Conservation (phyloP, 306 rosid species). For the Prunus dulcis region DNA sequence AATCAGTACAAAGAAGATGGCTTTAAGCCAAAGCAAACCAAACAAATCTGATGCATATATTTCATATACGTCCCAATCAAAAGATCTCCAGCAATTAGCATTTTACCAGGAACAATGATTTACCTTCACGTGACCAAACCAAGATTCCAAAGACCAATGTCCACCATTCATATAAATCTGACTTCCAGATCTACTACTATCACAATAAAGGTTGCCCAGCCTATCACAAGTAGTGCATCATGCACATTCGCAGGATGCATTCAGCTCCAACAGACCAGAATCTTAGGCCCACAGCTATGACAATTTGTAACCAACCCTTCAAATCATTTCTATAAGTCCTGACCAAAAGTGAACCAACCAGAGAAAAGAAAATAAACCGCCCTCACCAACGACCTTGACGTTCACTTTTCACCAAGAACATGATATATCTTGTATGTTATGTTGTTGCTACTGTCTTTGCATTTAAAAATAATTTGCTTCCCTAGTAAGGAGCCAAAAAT, state of each 20-base stretch:
- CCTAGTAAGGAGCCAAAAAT: background rate
- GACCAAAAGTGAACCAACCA: background rate
- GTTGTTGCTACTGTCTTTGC: background rate
- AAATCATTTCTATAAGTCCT: background rate
- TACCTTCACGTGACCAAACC: background rate
- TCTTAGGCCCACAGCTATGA: background rate
- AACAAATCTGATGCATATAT: background rate
- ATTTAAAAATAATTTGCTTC: background rate
- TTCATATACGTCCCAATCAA: background rate
- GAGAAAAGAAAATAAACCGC: background rate
- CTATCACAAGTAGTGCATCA: background rate
- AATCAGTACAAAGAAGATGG: constrained; percentile 10
- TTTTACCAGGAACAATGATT: background rate
- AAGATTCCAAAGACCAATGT: constrained; percentile 1
- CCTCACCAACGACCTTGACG: background rate
- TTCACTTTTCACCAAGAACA: background rate
- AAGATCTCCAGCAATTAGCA: background rate
- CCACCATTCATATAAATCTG: background rate
- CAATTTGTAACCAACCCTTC: background rate
- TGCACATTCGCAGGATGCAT: background rate
- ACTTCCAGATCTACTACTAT: background rate
- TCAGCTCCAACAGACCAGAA: constrained; percentile 6
- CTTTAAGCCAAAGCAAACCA: constrained; percentile 26
- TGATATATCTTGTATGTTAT: background rate
- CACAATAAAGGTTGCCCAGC: background rate